phyloP scores from a whole-genome alignment of 208 protist species.

The Leishmania mexicana region DNA sequence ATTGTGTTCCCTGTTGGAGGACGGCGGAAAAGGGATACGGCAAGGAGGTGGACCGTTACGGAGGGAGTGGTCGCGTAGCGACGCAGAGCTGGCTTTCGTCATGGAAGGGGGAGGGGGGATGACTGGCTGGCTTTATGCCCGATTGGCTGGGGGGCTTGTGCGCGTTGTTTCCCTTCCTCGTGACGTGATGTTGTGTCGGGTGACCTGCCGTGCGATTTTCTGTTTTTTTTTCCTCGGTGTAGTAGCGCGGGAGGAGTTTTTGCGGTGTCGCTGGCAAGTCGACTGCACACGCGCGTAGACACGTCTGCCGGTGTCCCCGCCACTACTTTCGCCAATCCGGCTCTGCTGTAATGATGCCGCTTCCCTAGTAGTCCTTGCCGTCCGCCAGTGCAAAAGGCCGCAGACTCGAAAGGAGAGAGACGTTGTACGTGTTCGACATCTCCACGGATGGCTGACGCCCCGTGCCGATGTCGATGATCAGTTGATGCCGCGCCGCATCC shows the following conservation, averaged over 20 bases:
- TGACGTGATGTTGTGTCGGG: too few species aligned
- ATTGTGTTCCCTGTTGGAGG: too few species aligned
- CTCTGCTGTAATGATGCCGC: not conserved
- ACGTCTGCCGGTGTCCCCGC: not conserved
- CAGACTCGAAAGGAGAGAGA: conserved; percentile 9
- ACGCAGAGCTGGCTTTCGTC: too few species aligned
- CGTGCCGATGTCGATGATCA: conserved; percentile 13
- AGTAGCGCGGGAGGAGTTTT: too few species aligned
- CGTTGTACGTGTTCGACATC: conserved; percentile 23
- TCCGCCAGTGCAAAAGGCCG: not conserved
- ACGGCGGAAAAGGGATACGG: too few species aligned
- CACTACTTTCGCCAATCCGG: not conserved
- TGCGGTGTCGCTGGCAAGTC: not conserved
- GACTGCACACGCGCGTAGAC: not conserved
- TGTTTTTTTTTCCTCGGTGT: not conserved
- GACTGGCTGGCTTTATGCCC: too few species aligned
- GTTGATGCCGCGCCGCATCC: conserved; percentile 5
- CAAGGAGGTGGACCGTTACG: too few species aligned
- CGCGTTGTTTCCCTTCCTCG: too few species aligned
- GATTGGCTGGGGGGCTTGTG: too few species aligned
- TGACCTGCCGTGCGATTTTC: not conserved
- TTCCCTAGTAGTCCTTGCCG: not conserved
- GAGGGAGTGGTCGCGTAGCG: too few species aligned
- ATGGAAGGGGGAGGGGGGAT: too few species aligned
- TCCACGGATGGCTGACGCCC: conserved; percentile 4